phyloP scores from a whole-genome alignment of 2,329 filamentous ascomycete species.

The Fusarium subtropicale region DNA sequence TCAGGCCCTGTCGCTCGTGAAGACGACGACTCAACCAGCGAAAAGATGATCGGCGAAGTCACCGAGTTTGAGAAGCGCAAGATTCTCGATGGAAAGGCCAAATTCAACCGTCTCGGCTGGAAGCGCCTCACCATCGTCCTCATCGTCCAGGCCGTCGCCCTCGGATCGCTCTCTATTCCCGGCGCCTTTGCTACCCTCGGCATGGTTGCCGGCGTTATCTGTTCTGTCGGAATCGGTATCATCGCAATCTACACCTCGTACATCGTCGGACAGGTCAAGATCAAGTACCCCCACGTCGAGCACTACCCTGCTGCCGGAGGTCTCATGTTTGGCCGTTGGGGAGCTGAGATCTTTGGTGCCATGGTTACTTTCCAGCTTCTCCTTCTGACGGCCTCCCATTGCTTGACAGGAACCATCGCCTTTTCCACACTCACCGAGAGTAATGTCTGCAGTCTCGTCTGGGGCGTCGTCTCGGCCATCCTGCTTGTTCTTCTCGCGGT shows the following conservation, averaged over 20 bases:
- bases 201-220: conserved; percentile 53
- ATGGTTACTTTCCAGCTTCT: conserved; percentile 70
- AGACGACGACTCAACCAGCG: conserved; percentile 36
- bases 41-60: conserved; percentile 42
- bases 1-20: neutral
- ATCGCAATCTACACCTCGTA: conserved; percentile 57
- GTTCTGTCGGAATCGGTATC: conserved; percentile 51
- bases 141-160: conserved; percentile 43
- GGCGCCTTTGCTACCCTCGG: conserved; percentile 43
- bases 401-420: conserved; percentile 73
- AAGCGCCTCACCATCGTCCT: conserved; percentile 45
- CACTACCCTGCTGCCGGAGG: conserved; percentile 73
- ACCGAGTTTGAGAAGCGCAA: conserved; percentile 45
- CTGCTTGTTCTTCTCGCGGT: conserved; percentile 55
- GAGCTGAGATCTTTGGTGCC: conserved; percentile 67
- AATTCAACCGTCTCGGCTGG: conserved; percentile 44
- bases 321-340: conserved; percentile 67
- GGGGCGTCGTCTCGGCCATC: conserved; percentile 54
- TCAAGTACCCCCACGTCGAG: conserved; percentile 63
- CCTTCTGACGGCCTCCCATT: conserved; percentile 75
- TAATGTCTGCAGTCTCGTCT: conserved; percentile 55
- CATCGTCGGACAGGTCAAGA: conserved; percentile 57
- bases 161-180: conserved; percentile 43
- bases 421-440: conserved; percentile 71
- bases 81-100: conserved; percentile 40